Evolutionary conservation across 257 asterid species (phyloP).

Genomic region (Penstemon eatonii): DNA sequence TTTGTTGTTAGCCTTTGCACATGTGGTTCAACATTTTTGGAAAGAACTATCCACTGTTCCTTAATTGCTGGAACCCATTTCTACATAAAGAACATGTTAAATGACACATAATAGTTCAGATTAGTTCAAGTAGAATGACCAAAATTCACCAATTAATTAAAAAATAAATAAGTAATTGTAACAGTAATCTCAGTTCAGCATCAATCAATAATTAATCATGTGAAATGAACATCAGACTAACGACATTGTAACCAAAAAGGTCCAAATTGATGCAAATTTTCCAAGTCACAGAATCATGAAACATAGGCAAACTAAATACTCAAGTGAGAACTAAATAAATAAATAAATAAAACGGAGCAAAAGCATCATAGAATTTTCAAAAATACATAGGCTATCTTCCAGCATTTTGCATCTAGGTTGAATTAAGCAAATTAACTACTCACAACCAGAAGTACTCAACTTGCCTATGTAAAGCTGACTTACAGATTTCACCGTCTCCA

Average conservation of each 20-base stretch:
- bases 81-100: conserved; percentile 43
- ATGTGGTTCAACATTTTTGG: conserved; percentile 65
- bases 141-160: background rate
- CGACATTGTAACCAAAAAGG: background rate
- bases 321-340: background rate
- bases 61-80: conserved; percentile 72
- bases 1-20: conserved; percentile 56
- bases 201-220: background rate
- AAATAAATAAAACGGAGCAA: conserved; percentile 7
- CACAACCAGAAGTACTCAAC: conserved; percentile 12
- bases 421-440: conserved; percentile 19
- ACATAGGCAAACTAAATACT: conserved; percentile 8
- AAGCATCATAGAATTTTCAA: background rate
- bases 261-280: background rate
- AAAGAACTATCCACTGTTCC: conserved; percentile 72
- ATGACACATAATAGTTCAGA: conserved; percentile 4
- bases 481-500: conserved; percentile 71
- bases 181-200: too few species aligned
- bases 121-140: conserved; percentile 8
- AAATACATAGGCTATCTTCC: conserved; percentile 2
- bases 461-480: conserved; percentile 31
- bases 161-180: background rate
- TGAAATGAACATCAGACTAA: conserved; percentile 3
- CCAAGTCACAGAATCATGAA: background rate
- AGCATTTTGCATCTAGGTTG: background rate